phyloP scores from a whole-genome alignment of 139 green algal species.

The Zygnema circumcarinatum region DNA sequence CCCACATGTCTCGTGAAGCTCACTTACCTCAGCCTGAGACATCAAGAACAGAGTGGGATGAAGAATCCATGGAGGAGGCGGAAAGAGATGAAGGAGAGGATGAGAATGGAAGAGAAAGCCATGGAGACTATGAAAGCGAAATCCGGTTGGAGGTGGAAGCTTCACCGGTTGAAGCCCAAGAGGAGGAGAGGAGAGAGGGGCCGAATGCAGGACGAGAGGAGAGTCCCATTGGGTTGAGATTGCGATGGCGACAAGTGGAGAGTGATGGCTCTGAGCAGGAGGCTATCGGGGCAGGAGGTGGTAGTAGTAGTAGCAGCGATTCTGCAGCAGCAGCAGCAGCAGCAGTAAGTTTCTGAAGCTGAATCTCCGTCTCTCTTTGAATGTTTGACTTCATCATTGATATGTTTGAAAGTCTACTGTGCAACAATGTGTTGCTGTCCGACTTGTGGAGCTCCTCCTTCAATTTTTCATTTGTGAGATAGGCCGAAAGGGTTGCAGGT shows the following conservation, averaged over 20 bases:
- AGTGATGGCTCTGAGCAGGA: background rate
- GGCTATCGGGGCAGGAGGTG: background rate
- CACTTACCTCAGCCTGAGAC: background rate
- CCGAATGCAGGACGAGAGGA: background rate
- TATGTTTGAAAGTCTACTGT: no score
- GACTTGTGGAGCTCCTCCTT: no score
- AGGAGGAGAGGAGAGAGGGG: conserved; percentile 1
- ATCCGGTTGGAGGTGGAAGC: background rate
- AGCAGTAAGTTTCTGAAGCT: background rate
- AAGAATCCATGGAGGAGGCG: conserved; percentile 16
- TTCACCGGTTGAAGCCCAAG: background rate
- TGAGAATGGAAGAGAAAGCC: background rate
- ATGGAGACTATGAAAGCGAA: background rate
- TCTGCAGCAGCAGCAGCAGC: background rate
- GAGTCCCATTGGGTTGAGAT: background rate
- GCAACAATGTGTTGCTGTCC: no score
- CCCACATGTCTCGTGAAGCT: conserved; percentile 5
- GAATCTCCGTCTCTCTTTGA: background rate
- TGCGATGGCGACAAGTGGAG: background rate
- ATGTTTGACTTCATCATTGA: no score
- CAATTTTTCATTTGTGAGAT: background rate
- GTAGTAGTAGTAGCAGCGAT: conserved; percentile 7
- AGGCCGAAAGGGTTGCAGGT: background rate
- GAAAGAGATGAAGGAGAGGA: conserved; percentile 34
- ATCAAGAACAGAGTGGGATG: background rate